phyloP scores from a whole-genome alignment of 768 basidiomycete species.

The Pulveroboletus sp. region DNA sequence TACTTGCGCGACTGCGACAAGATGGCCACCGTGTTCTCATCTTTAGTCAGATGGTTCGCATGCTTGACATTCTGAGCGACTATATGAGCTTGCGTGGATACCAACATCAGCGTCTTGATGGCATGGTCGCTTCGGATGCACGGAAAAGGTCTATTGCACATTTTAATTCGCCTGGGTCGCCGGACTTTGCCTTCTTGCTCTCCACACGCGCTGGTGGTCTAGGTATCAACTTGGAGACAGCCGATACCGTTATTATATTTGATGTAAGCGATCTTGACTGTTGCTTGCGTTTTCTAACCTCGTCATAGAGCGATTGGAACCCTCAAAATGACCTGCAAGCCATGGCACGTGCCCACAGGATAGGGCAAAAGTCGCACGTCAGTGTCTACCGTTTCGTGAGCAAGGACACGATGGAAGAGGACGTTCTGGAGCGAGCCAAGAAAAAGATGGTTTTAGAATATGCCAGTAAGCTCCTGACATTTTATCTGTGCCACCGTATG shows the following conservation, averaged over 20 bases:
- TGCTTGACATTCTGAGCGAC: conserved; percentile 97
- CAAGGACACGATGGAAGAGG: conserved; percentile 99
- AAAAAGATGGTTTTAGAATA: conserved; percentile 99
- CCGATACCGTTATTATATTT: conserved; percentile 98
- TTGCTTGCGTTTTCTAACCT: conserved; percentile 7
- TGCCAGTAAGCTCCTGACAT: conserved; percentile 71
- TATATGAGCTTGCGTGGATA: conserved; percentile 92
- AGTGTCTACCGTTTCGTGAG: conserved; percentile 98
- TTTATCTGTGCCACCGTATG: conserved; percentile 16
- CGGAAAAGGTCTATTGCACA: conserved; percentile 96
- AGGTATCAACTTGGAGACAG: conserved; percentile 98
- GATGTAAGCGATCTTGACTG: conserved; percentile 59
- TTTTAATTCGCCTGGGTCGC: conserved; percentile 90
- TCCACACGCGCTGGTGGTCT: conserved; percentile 97
- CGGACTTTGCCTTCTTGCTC: conserved; percentile 94
- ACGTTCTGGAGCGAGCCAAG: conserved; percentile 95
- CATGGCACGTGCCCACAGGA: conserved; percentile 98
- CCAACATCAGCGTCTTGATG: conserved; percentile 91
- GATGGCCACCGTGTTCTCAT: conserved; percentile 97
- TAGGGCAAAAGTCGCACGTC: conserved; percentile 98
- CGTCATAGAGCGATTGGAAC: conserved; percentile 88
- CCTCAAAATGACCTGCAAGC: conserved; percentile 98
- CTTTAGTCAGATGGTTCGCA: conserved; percentile 99
- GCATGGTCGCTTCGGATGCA: conserved; percentile 89
- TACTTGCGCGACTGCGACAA: conserved; percentile 82